Evolutionary conservation across 2,329 filamentous ascomycete species (phyloP).

Genomic region (Tolypocladium tundrense): DNA sequence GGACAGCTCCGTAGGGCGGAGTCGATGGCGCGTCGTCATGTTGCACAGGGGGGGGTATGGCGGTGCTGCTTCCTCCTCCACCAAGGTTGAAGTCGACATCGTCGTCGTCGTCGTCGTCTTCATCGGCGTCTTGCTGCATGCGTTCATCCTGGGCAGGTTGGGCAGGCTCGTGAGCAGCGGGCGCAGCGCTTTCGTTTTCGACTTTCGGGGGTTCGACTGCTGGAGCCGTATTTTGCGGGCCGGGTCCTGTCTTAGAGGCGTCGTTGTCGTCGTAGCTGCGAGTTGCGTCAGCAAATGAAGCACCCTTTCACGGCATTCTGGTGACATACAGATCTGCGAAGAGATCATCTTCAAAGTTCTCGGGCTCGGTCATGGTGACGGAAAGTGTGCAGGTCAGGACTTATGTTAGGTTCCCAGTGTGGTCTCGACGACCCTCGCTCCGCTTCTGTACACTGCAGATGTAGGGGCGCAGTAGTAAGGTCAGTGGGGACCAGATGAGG

Average conservation of each 20-base stretch:
- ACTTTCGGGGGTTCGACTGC: slow-evolving; percentile 14
- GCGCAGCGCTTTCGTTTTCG: slow-evolving; percentile 15
- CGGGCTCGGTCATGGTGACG: slow-evolving; percentile 60
- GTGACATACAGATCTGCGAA: slow-evolving; percentile 79
- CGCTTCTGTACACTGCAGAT: background rate
- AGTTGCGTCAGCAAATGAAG: slow-evolving; percentile 3
- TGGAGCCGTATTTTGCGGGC: slow-evolving; percentile 18
- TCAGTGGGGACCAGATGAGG: too few species aligned
- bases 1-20: slow-evolving; percentile 25
- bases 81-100: slow-evolving; percentile 51
- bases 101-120: slow-evolving; percentile 44
- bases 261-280: slow-evolving; percentile 57
- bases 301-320: background rate
- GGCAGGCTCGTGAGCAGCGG: background rate
- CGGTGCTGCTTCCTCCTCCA: slow-evolving; percentile 25
- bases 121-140: slow-evolving; percentile 30
- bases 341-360: slow-evolving; percentile 85
- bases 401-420: background rate
- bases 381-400: background rate
- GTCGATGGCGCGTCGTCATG: slow-evolving; percentile 21
- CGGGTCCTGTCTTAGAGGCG: slow-evolving; percentile 29
- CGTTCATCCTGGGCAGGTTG: slow-evolving; percentile 24
- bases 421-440: background rate
- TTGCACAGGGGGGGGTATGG: slow-evolving; percentile 9
- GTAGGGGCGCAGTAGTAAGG: background rate